phyloP scores from a whole-genome alignment of 2,329 filamentous ascomycete genomes.

The Rhexocercosporidium sp. region DNA sequence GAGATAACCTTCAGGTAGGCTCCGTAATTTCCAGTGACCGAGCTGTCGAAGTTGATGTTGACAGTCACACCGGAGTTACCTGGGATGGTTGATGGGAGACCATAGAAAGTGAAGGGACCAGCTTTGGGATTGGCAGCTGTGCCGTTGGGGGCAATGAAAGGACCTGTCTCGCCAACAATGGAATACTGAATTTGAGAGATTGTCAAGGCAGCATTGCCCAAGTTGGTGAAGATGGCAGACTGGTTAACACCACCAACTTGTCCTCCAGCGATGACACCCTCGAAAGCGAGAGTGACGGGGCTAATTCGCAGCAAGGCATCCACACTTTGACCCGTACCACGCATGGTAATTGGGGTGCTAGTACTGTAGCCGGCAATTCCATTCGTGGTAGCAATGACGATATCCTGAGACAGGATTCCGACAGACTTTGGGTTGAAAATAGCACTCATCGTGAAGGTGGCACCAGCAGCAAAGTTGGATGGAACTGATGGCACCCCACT shows the following conservation, averaged over 20 bases:
- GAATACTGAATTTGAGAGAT: conserved; percentile 47
- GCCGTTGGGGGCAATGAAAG: conserved; percentile 45
- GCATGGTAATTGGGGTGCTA: conserved; percentile 52
- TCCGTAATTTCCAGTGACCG: conserved; percentile 52
- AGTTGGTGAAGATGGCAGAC: conserved; percentile 54
- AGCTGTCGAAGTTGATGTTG: conserved; percentile 54
- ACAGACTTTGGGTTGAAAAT: conserved; percentile 53
- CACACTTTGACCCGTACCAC: conserved; percentile 54
- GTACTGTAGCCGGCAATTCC: conserved; percentile 51
- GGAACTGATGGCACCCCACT: conserved; percentile 42
- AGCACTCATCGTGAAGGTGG: conserved; percentile 50
- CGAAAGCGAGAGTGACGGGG: conserved; percentile 55
- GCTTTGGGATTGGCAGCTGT: conserved; percentile 45
- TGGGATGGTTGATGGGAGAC: conserved; percentile 51
- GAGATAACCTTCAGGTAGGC: conserved; percentile 55
- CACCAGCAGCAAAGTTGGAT: conserved; percentile 44
- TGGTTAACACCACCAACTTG: conserved; percentile 47
- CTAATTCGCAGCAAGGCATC: conserved; percentile 52
- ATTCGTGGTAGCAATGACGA: conserved; percentile 56
- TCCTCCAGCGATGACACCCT: conserved; percentile 52
- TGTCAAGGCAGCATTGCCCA: conserved; percentile 52
- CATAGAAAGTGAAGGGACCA: conserved; percentile 54
- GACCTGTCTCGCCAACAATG: conserved; percentile 48
- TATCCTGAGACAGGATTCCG: conserved; percentile 53
- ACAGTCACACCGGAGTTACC: conserved; percentile 49